These are phyloP conservation scores for Trichosporon sp. DNA, from an alignment of 1,284 basidiomycete species.

Conservation along the genomic window DNA sequence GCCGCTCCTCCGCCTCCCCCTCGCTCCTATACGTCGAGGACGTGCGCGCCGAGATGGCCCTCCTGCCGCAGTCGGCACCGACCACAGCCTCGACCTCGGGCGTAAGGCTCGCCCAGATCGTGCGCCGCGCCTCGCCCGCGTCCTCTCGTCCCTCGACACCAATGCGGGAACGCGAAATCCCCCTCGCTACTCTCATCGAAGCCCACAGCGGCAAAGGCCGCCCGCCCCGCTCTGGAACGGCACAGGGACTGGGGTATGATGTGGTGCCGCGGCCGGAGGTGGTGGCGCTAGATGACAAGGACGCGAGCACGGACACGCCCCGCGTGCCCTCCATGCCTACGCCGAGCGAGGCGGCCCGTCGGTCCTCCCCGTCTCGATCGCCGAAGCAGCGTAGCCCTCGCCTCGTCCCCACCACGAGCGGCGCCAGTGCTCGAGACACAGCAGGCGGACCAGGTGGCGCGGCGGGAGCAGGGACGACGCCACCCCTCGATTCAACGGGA, in stretches of 20 bases:
- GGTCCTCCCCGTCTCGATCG: slow-evolving; percentile 24
- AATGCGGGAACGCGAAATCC: slow-evolving; percentile 17
- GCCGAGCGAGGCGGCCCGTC: slow-evolving; percentile 21
- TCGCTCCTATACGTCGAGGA: slow-evolving; percentile 40
- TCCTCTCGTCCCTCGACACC: neutral
- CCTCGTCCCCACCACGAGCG: neutral
- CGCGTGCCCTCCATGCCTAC: slow-evolving; percentile 14
- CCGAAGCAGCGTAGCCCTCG: neutral
- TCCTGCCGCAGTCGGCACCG: slow-evolving; percentile 27
- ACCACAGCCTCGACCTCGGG: neutral
- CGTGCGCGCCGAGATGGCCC: slow-evolving; percentile 45
- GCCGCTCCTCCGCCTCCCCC: slow-evolving; percentile 28
- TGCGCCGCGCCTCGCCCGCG: neutral
- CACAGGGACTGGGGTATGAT: slow-evolving; percentile 50
- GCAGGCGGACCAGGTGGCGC: too few relatives aligned
- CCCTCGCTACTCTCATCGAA: slow-evolving; percentile 36
- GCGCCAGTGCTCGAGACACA: neutral
- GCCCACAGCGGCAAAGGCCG: slow-evolving; percentile 37
- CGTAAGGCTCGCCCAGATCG: neutral
- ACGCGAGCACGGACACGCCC: neutral
- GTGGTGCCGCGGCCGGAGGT: slow-evolving; percentile 46
- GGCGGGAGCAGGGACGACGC: neutral
- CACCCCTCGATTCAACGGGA: slow-evolving; percentile 18
- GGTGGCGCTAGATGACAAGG: slow-evolving; percentile 39
- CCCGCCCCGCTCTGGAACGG: slow-evolving; percentile 47